A percentile compares a stretch with the other conserved stretches of the same genome.
phyloP scores from a whole-genome alignment of 2,329 filamentous ascomycete genomes.

The Truncatella angustata region DNA sequence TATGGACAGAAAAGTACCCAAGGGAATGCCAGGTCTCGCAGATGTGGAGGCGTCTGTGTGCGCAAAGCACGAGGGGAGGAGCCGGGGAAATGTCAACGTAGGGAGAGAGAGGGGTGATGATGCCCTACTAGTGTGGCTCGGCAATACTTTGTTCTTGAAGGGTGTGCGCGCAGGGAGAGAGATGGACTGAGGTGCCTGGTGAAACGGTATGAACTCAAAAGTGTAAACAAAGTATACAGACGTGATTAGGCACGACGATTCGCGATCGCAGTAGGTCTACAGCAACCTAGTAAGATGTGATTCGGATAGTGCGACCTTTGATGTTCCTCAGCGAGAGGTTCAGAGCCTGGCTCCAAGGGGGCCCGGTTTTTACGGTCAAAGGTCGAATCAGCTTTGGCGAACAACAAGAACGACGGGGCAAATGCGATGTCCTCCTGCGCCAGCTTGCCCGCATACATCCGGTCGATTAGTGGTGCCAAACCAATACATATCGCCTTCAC shows the following conservation, averaged over 20 bases:
- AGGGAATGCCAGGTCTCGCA: slow-evolving; percentile 21
- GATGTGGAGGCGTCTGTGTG: slow-evolving; percentile 16
- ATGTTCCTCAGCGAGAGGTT: not conserved
- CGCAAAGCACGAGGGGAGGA: not conserved
- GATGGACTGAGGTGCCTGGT: not conserved
- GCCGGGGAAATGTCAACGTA: not conserved
- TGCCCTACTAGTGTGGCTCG: not conserved
- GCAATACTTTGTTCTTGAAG: not conserved
- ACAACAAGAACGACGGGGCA: not conserved
- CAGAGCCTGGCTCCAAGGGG: not conserved
- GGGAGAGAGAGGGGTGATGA: not conserved
- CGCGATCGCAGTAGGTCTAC: not conserved
- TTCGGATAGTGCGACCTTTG: not conserved
- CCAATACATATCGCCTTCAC: not conserved
- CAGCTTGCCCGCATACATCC: not conserved
- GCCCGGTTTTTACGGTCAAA: not conserved
- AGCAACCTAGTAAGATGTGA: too few relatives aligned
- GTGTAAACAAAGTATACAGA: not conserved
- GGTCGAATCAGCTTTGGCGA: not conserved
- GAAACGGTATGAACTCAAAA: not conserved
- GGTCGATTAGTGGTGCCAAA: not conserved
- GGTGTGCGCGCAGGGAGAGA: not conserved
- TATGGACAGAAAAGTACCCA: slow-evolving; percentile 7
- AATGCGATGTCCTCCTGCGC: not conserved
- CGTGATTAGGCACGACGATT: not conserved